Conservation (phyloP, 768 basidiomycete species). For the Boletus vermiculosoides region DNA sequence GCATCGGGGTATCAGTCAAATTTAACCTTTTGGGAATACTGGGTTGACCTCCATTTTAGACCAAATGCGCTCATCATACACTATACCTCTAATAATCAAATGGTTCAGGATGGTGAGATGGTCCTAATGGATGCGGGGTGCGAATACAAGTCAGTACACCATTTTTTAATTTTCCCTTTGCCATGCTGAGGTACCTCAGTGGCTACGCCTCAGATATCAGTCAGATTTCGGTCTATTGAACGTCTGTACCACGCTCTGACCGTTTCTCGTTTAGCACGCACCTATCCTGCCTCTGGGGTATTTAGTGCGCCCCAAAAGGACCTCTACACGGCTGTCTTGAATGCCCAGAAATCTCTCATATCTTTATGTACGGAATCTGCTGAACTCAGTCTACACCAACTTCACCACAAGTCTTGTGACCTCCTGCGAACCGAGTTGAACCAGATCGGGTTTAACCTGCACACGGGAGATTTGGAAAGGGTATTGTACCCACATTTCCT, state of each 20-base stretch:
- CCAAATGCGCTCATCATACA: constrained; percentile 90
- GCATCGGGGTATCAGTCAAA: constrained; percentile 71
- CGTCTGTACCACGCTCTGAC: constrained; percentile 5
- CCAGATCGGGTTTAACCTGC: constrained; percentile 49
- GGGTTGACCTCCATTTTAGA: constrained; percentile 37
- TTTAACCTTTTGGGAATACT: not conserved
- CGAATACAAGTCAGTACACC: constrained; percentile 71
- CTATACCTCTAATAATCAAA: constrained; percentile 88
- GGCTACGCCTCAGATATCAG: constrained; percentile 96
- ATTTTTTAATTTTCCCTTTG: not conserved
- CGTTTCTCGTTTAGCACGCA: constrained; percentile 55
- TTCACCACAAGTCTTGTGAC: constrained; percentile 73
- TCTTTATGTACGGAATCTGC: constrained; percentile 56
- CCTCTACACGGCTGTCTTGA: constrained; percentile 77
- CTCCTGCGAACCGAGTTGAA: constrained; percentile 69
- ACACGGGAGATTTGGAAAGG: constrained; percentile 60
- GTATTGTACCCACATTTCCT: constrained; percentile 89
- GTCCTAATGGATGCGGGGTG: constrained; percentile 91
- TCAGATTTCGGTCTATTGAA: constrained; percentile 34
- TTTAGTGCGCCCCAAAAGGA: constrained; percentile 82
- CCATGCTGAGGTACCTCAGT: constrained; percentile 36
- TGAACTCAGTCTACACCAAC: constrained; percentile 62
- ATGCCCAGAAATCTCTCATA: constrained; percentile 68
- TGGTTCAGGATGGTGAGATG: constrained; percentile 67
- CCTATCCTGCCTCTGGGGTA: constrained; percentile 80